Conservation (phyloP, 805 yeast genomes). For the Cyberlindnera saturnus region DNA sequence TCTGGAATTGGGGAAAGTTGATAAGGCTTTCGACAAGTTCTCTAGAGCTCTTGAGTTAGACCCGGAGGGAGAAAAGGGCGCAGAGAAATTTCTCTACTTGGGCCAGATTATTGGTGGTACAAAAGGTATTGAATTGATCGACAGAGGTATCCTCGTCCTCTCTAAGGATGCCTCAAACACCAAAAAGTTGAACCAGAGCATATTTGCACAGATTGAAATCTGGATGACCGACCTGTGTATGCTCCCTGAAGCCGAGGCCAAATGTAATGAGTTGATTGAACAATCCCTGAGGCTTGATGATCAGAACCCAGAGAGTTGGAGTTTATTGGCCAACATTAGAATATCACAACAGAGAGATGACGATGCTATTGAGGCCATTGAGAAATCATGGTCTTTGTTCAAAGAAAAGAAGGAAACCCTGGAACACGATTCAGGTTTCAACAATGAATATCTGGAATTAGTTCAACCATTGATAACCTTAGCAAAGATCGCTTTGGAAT, state of each 20-base stretch:
- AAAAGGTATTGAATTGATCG: constrained; percentile 60
- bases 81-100: constrained; percentile 80
- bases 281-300: constrained; percentile 57
- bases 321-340: constrained; percentile 77
- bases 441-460: constrained; percentile 54
- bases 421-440: constrained; percentile 30
- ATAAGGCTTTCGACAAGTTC: constrained; percentile 64
- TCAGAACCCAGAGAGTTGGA: constrained; percentile 66
- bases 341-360: constrained; percentile 74
- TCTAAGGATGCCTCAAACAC: constrained; percentile 29
- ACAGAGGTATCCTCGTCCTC: constrained; percentile 55
- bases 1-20: constrained; percentile 75
- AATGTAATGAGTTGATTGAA: constrained; percentile 68
- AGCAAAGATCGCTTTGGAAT: constrained; percentile 70
- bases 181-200: constrained; percentile 66
- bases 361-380: constrained; percentile 68
- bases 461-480: constrained; percentile 70
- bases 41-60: constrained; percentile 60
- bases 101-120: constrained; percentile 88
- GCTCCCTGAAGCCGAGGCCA: constrained; percentile 81
- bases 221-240: constrained; percentile 98
- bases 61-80: constrained; percentile 56
- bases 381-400: constrained; percentile 68
- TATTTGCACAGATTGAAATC: constrained; percentile 82
- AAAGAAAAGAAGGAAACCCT: constrained; percentile 41